Conservation (phyloP, 1,139 yeast species). For the Yamadazyma membranifaciens region DNA sequence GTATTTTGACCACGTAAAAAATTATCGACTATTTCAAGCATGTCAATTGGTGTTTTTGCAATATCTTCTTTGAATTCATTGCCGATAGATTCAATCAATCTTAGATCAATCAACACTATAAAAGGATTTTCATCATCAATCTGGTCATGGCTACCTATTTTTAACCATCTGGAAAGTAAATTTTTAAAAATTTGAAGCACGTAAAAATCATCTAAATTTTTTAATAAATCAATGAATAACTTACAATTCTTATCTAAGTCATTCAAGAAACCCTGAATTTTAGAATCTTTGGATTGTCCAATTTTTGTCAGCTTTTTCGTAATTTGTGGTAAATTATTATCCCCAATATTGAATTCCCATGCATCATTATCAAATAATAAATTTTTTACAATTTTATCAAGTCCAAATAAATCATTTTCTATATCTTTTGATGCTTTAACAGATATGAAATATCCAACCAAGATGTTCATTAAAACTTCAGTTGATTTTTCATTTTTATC, state of each 20-base stretch:
- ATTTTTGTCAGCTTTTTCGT: slow-evolving; percentile 7
- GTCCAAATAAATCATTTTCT: slow-evolving; percentile 21
- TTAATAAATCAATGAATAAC: slow-evolving; percentile 46
- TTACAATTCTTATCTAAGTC: slow-evolving; percentile 54
- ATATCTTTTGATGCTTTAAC: slow-evolving; percentile 26
- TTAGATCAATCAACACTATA: slow-evolving; percentile 56
- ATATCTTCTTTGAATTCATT: slow-evolving; percentile 59
- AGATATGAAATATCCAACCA: slow-evolving; percentile 47
- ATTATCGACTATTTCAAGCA: slow-evolving; percentile 54
- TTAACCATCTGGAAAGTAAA: slow-evolving; percentile 62
- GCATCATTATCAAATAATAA: slow-evolving; percentile 40
- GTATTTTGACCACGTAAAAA: slow-evolving; percentile 20
- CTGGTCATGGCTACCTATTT: slow-evolving; percentile 20
- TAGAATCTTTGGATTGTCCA: slow-evolving; percentile 20
- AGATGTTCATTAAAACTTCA: slow-evolving; percentile 45
- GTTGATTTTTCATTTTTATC: slow-evolving; percentile 34
- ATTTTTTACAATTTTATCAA: slow-evolving; percentile 43
- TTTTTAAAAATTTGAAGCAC: slow-evolving; percentile 50
- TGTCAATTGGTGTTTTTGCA: slow-evolving; percentile 60
- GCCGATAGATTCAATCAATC: slow-evolving; percentile 63
- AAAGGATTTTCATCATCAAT: slow-evolving; percentile 47
- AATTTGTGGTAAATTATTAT: slow-evolving; percentile 57
- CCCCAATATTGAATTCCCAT: slow-evolving; percentile 56
- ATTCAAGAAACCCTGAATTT: slow-evolving; percentile 33
- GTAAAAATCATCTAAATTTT: slow-evolving; percentile 44